Conservation (phyloP, 345 rosid species). For the Heritiera fomes region DNA sequence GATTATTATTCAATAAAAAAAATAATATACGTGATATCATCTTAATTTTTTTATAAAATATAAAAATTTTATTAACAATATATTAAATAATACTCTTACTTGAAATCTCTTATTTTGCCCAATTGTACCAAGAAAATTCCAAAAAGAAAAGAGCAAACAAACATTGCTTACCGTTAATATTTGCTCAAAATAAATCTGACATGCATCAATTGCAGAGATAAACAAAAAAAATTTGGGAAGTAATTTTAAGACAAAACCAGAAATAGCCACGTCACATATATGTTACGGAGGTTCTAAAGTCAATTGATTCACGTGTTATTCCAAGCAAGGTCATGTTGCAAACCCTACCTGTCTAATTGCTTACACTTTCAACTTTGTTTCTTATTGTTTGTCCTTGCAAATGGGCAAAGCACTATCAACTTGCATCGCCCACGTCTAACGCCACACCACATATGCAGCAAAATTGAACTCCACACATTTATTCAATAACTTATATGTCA, state of each 20-base stretch:
- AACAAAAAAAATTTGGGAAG: neutral
- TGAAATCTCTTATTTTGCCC: too few species aligned
- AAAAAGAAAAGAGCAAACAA: too few species aligned
- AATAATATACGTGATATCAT: too few species aligned
- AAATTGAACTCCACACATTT: neutral
- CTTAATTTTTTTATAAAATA: too few species aligned
- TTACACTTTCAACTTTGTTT: slow-evolving; percentile 5
- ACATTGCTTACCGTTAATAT: too few species aligned
- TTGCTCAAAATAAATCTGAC: neutral
- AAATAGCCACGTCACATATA: neutral
- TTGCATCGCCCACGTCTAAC: neutral
- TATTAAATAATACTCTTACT: too few species aligned
- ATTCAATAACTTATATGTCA: neutral
- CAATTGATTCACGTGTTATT: slow-evolving; percentile 7
- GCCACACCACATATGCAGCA: neutral
- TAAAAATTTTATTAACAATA: too few species aligned
- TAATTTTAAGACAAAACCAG: neutral
- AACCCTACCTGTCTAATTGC: neutral
- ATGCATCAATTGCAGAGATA: neutral
- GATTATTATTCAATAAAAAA: too few species aligned
- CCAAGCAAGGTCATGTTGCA: neutral
- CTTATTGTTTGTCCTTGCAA: neutral
- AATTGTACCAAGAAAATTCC: too few species aligned
- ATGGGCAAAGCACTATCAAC: neutral
- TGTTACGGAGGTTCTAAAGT: neutral